Conservation (phyloP, 106 monocot species). For the Dendrobium officinale region DNA sequence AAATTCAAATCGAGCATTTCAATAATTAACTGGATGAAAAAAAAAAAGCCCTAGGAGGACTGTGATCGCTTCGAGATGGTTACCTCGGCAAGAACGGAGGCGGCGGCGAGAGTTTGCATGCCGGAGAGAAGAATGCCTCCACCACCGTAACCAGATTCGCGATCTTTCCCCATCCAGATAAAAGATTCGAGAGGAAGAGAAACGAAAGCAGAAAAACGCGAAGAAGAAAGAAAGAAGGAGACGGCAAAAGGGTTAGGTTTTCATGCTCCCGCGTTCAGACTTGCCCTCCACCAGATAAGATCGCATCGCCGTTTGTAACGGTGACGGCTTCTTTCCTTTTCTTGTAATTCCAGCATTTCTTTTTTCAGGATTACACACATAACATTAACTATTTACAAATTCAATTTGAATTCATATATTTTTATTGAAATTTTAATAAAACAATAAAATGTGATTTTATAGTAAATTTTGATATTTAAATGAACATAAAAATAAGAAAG, state of each 20-base stretch:
- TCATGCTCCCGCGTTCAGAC: slow-evolving; percentile 12
- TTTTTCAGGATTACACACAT: too few relatives aligned
- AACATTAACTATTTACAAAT: too few relatives aligned
- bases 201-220: neutral
- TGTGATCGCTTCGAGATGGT: slow-evolving; percentile 9
- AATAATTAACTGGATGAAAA: neutral
- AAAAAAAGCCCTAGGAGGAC: slow-evolving; percentile 4
- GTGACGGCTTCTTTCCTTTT: neutral
- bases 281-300: slow-evolving; percentile 24
- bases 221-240: slow-evolving; percentile 5
- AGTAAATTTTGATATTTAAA: too few relatives aligned
- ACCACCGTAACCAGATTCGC: neutral
- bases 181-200: neutral
- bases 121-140: neutral
- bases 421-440: too few relatives aligned
- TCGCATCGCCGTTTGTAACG: slow-evolving; percentile 13
- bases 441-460: too few relatives aligned
- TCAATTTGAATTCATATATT: too few relatives aligned
- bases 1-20: neutral
- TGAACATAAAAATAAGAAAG: too few relatives aligned
- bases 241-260: slow-evolving; percentile 5
- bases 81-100: slow-evolving; percentile 10
- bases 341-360: too few relatives aligned
- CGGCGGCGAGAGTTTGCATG: slow-evolving; percentile 6
- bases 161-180: slow-evolving; percentile 3